Evolutionary conservation across 192 early-diverging fungal species (phyloP).

Genomic region (Geranomyces variabilis): DNA sequence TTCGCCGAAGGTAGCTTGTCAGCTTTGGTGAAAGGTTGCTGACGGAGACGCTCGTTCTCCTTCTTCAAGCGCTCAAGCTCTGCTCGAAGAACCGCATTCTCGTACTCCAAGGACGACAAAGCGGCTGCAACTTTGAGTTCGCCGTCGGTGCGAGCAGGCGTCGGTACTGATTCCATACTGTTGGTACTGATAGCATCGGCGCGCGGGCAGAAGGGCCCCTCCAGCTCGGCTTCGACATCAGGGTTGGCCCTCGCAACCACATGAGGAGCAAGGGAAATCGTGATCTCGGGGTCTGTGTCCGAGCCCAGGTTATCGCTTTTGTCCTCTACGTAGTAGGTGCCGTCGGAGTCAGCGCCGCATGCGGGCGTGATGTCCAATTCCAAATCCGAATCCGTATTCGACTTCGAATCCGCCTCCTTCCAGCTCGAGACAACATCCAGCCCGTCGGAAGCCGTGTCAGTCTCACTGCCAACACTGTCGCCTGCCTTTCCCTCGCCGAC

Average conservation of each 20-base stretch:
- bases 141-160: too few species aligned
- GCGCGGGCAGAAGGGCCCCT: too few species aligned
- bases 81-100: too few species aligned
- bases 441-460: not conserved
- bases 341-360: not conserved
- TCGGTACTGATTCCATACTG: too few species aligned
- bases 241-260: not conserved
- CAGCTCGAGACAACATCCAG: not conserved
- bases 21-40: too few species aligned
- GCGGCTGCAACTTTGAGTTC: too few species aligned
- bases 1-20: too few species aligned
- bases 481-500: not conserved
- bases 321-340: not conserved
- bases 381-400: too few species aligned
- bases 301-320: not conserved
- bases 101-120: too few species aligned
- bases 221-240: not conserved
- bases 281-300: not conserved
- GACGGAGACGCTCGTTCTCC: too few species aligned
- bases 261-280: not conserved
- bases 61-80: too few species aligned
- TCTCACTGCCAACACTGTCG: not conserved
- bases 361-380: not conserved
- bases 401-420: not conserved
- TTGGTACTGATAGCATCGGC: too few species aligned